Base-by-base conservation (phyloP, 1,284 basidiomycete genomes). In the Melampsora abietis-canadensis region DNA sequence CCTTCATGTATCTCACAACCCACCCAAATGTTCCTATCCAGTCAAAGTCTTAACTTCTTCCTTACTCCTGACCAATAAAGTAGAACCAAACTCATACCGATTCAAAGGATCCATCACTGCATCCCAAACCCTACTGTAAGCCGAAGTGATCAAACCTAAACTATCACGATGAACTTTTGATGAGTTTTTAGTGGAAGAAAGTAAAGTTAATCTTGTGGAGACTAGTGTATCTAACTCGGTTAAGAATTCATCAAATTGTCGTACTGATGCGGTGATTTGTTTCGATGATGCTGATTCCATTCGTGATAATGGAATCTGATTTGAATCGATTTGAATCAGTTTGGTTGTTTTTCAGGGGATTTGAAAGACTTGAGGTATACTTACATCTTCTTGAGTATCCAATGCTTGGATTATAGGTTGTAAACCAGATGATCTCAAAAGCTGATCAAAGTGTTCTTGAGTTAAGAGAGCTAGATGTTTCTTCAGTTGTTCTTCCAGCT, bases 11-110 rank as follows among this genome's bases (percentile, higher is more conserved):
- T 40, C 12, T 40, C 37, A 12, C 37, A 40, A 40, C 2, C 4
- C 4, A 8, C 37, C 4, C 10, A 7, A 40, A 40, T 12, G 6
- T 8, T 8, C 21, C 51, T 54, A 65, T 6, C 84, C 84, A 14
- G 85, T 77, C 27, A 85, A 79, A 51, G 83, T 83, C 68, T 79
- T 80, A 14, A 85, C 84, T 77, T 85, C 84, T 46, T 84, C 84
- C 74, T 81, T 81, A 6, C 82, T 82, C 60, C 89, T 87, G n/a
- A 91, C 89, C 54, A 96, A 82, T 77, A 96, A 81, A n/a, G 92
- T 94, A 77, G 89, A 86, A 14, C 88, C 89, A 57, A 92, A 92
- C 82, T 96, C 92, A 80, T 95, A 97, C 79, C 85, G 86, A 77
- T 92, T 92, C 80, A 87, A 85, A 68, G 87, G 86, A 76, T 87